Conservation (phyloP, 306 rosid species). For the Vigna unguiculata region DNA sequence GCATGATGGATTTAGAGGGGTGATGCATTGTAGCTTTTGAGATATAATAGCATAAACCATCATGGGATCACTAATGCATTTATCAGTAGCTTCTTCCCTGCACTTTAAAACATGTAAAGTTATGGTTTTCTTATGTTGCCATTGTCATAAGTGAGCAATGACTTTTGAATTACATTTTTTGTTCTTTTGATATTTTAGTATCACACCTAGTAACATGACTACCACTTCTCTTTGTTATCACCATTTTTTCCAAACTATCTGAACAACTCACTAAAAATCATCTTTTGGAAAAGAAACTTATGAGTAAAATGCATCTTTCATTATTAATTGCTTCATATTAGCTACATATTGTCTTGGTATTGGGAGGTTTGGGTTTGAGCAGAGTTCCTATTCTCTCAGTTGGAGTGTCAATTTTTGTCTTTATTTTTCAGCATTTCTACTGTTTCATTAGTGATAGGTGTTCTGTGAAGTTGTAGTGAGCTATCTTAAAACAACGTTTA, state of each 20-base stretch:
- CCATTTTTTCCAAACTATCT: not conserved
- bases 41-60: too few species aligned
- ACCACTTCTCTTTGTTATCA: constrained; percentile 9
- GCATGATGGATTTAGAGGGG: too few species aligned
- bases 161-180: constrained; percentile 2
- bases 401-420: not conserved
- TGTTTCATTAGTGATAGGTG: not conserved
- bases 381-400: not conserved
- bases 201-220: not conserved
- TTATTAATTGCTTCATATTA: constrained; percentile 3
- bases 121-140: constrained; percentile 16
- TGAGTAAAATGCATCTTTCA: constrained; percentile 30
- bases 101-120: constrained; percentile 4
- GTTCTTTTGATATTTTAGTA: constrained; percentile 17
- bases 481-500: not conserved
- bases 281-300: constrained; percentile 32
- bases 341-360: not conserved
- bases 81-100: constrained; percentile 27
- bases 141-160: not conserved
- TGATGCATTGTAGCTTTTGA: too few species aligned
- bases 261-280: constrained; percentile 15
- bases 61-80: too few species aligned
- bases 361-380: not conserved
- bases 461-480: not conserved
- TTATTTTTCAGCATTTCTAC: not conserved